phyloP scores from a whole-genome alignment of 306 rosid species.

The Lablab purpureus region DNA sequence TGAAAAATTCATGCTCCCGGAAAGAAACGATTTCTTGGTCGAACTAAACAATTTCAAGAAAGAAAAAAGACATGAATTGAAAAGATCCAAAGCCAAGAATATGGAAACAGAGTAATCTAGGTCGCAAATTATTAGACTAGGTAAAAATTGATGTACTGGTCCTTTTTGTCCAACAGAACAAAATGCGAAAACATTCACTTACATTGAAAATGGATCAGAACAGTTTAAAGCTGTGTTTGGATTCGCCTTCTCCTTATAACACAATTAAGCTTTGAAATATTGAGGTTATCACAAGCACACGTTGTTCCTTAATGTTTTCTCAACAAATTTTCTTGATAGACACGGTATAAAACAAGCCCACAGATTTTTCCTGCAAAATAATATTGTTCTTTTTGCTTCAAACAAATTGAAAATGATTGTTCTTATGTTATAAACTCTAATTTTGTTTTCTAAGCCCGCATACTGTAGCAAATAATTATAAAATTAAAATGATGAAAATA shows the following conservation, averaged over 20 bases:
- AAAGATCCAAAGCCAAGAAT: constrained; percentile 32
- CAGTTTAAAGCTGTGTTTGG: constrained; percentile 32
- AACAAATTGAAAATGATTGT: no score
- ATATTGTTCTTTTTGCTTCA: no score
- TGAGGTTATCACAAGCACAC: constrained; percentile 48
- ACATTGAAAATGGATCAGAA: no score
- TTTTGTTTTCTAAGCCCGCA: no score
- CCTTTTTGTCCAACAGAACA: not conserved
- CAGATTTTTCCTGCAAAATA: constrained; percentile 3
- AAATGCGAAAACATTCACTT: not conserved
- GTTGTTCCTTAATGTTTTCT: constrained; percentile 24
- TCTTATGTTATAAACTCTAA: no score
- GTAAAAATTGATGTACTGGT: not conserved
- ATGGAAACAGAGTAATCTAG: not conserved
- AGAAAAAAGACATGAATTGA: not conserved
- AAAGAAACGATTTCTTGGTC: not conserved
- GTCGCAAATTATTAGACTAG: not conserved
- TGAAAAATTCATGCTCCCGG: constrained; percentile 63
- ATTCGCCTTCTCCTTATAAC: not conserved
- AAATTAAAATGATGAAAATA: no score
- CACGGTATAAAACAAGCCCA: constrained; percentile 51
- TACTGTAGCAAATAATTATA: no score
- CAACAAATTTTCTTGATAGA: constrained; percentile 48
- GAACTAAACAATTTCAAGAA: not conserved
- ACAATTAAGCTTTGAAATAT: not conserved